These are phyloP conservation scores for Debaryomycetaceae sp. DNA, from an alignment of 1,139 yeast genomes.

Conservation along the genomic window DNA sequence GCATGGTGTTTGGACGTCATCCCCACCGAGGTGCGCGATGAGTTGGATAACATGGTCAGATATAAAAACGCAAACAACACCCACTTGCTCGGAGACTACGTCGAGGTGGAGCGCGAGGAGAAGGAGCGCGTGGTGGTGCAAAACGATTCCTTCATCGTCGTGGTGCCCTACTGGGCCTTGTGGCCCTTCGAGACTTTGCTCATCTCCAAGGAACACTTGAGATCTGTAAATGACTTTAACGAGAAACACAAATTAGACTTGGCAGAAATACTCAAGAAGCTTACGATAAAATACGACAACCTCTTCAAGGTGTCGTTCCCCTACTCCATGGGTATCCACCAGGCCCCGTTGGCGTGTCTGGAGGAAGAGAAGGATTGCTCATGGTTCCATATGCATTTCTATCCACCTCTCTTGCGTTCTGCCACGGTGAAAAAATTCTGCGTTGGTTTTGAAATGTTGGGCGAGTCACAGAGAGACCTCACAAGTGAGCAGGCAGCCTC, in stretches of 20 bases:
- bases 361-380: conserved; percentile 40
- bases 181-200: conserved; percentile 80
- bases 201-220: conserved; percentile 52
- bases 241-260: conserved; percentile 51
- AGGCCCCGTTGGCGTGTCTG: conserved; percentile 53
- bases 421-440: conserved; percentile 75
- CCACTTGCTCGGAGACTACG: conserved; percentile 64
- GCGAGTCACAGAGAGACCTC: conserved; percentile 75
- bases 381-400: conserved; percentile 77
- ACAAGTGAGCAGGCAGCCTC: conserved; percentile 75
- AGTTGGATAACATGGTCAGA: conserved; percentile 47
- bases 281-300: conserved; percentile 70
- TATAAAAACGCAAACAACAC: conserved; percentile 44
- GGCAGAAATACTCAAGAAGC: conserved; percentile 49
- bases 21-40: conserved; percentile 68
- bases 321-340: conserved; percentile 80
- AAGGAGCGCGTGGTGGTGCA: conserved; percentile 52
- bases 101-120: conserved; percentile 51
- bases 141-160: conserved; percentile 64
- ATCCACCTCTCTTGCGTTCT: conserved; percentile 71
- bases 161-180: conserved; percentile 80
- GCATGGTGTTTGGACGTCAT: conserved; percentile 71
- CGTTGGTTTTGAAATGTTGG: conserved; percentile 76
- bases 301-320: conserved; percentile 70
- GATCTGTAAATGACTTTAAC: conserved; percentile 49